phyloP scores from a whole-genome alignment of 805 yeast species.

The Wickerhamomyces sydowiorum region DNA sequence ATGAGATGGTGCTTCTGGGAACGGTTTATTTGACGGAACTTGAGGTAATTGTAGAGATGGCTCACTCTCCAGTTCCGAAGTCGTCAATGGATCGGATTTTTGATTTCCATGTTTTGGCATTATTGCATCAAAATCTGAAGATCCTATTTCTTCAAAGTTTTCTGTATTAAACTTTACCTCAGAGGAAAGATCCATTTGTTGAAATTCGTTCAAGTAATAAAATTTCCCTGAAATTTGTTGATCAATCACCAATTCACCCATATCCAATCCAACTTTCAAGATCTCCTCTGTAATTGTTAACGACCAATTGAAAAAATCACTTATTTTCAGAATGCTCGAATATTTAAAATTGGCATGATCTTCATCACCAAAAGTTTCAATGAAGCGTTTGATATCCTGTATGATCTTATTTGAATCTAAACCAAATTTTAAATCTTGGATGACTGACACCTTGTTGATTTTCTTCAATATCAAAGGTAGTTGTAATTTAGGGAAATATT shows the following conservation, averaged over 20 bases:
- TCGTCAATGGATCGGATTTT: neutral
- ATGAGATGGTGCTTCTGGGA: constrained; percentile 2
- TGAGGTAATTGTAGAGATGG: neutral
- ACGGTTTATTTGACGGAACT: neutral
- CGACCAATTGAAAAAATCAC: constrained; percentile 53
- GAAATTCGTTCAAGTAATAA: constrained; percentile 46
- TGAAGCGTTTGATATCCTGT: constrained; percentile 20
- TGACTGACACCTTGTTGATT: constrained; percentile 31
- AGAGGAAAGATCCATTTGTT: neutral
- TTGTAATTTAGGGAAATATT: constrained; percentile 45
- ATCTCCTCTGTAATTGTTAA: constrained; percentile 61
- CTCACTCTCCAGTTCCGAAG: neutral
- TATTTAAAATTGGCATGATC: constrained; percentile 19
- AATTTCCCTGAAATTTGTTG: constrained; percentile 61
- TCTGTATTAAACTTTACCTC: neutral
- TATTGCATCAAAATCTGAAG: neutral
- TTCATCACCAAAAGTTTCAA: constrained; percentile 25
- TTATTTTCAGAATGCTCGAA: constrained; percentile 19
- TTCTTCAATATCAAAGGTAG: constrained; percentile 48
- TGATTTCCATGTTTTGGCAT: neutral
- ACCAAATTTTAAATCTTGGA: constrained; percentile 33
- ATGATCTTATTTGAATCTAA: constrained; percentile 22
- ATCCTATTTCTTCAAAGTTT: neutral
- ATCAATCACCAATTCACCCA: constrained; percentile 59
- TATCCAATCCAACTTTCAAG: constrained; percentile 48